These are phyloP conservation scores for Prunus campanulata DNA, from an alignment of 306 rosid species.

Conservation along the genomic window DNA sequence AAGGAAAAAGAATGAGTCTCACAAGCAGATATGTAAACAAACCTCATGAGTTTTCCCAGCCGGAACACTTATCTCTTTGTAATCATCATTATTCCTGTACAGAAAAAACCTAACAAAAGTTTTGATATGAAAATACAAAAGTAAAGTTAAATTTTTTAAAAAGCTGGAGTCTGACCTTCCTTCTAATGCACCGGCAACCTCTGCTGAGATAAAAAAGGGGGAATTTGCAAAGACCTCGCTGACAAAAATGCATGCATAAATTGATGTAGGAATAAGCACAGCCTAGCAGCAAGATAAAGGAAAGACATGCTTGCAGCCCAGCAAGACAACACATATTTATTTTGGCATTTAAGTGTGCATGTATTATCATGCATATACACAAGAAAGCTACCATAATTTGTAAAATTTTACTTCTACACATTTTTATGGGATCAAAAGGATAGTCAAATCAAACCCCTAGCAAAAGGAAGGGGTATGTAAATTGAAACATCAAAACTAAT, in stretches of 20 bases:
- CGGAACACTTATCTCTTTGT: slow-evolving; percentile 68
- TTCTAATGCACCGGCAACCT: slow-evolving; percentile 67
- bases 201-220: slow-evolving; percentile 95
- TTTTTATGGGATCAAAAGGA: not conserved
- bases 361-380: not conserved
- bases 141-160: not conserved
- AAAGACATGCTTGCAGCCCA: not conserved
- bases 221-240: slow-evolving; percentile 89
- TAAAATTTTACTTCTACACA: not conserved
- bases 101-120: slow-evolving; percentile 19
- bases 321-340: not conserved
- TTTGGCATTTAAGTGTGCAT: not conserved
- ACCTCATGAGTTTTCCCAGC: slow-evolving; percentile 95
- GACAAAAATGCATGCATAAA: slow-evolving; percentile 28
- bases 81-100: slow-evolving; percentile 67
- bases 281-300: slow-evolving; percentile 7
- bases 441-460: not conserved
- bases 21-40: slow-evolving; percentile 20
- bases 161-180: slow-evolving; percentile 43
- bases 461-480: not conserved
- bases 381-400: not conserved
- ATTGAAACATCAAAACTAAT: not conserved
- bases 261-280: slow-evolving; percentile 24
- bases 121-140: slow-evolving; percentile 8
- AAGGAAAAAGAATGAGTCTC: slow-evolving; percentile 12